A percentile compares a stretch with the other conserved stretches of the same genome.
Conservation (phyloP, 306 rosid genomes). For the Malus sylvestris region DNA sequence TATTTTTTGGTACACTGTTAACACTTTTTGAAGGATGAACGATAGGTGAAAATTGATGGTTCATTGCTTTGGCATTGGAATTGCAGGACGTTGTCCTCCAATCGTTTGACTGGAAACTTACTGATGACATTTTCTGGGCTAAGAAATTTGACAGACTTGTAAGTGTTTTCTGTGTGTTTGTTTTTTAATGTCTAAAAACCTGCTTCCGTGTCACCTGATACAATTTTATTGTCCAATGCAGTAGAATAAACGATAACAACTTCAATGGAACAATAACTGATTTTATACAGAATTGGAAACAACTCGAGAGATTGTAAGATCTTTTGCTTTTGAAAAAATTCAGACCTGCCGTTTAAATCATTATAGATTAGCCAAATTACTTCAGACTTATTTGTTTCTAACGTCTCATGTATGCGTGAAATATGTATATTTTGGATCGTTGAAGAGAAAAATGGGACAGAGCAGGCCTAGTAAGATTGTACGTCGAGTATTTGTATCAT, state of each 20-base stretch:
- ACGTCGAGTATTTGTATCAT: conserved; percentile 28
- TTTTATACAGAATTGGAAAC: conserved; percentile 66
- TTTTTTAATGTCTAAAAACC: background rate
- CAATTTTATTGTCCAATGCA: conserved; percentile 33
- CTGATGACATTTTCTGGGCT: conserved; percentile 48
- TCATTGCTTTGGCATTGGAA: conserved; percentile 11
- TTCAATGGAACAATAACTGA: conserved; percentile 63
- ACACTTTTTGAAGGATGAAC: conserved; percentile 8
- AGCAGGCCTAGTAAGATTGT: conserved; percentile 54
- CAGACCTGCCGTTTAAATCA: background rate
- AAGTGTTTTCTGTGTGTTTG: conserved; percentile 16
- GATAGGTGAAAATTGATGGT: background rate
- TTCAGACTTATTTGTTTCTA: background rate
- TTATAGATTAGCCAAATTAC: background rate
- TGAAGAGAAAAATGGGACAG: conserved; percentile 63
- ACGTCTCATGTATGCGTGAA: background rate
- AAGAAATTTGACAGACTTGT: conserved; percentile 59
- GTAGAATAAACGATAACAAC: conserved; percentile 72
- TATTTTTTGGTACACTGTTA: background rate
- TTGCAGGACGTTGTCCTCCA: conserved; percentile 69
- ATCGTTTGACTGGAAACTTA: conserved; percentile 58
- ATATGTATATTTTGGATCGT: conserved; percentile 17
- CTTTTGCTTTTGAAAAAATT: background rate
- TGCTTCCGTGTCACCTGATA: background rate
- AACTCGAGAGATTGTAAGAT: conserved; percentile 64